A percentile compares a stretch with the other conserved stretches of the same genome.
Evolutionary conservation across 2,329 filamentous ascomycete species (phyloP).

Genomic region (Akanthomyces lecanii): DNA sequence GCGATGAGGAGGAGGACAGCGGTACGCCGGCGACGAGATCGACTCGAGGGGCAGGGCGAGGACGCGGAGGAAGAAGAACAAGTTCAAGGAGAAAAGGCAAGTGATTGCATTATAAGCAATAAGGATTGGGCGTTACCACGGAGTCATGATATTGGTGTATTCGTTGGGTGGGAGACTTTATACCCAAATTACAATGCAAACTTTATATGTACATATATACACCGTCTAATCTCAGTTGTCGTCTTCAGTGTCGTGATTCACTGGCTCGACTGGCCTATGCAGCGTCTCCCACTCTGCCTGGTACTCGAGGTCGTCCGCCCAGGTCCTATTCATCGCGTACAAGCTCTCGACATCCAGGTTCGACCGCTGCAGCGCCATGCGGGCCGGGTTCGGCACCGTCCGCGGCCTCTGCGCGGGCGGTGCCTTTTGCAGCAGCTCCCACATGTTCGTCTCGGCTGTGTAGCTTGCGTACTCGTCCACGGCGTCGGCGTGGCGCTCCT

Average conservation of each 20-base stretch:
- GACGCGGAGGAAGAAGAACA: conserved; percentile 29
- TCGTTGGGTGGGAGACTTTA: not conserved
- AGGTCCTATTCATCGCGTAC: conserved; percentile 34
- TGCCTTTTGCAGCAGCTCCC: conserved; percentile 39
- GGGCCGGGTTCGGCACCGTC: conserved; percentile 1
- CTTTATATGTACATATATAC: not conserved
- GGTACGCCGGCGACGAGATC: conserved; percentile 36
- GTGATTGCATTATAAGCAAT: not conserved
- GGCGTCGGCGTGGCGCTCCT: conserved; percentile 42
- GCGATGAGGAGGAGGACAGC: conserved; percentile 35
- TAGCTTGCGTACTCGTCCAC: conserved; percentile 38
- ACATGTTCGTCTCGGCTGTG: conserved; percentile 42
- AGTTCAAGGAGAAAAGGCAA: conserved; percentile 19
- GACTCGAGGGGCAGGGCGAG: conserved; percentile 33
- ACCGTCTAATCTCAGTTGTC: not conserved
- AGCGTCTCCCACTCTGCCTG: conserved; percentile 41
- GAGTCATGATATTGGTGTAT: not conserved
- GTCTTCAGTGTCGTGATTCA: not conserved
- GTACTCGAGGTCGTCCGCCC: conserved; percentile 36
- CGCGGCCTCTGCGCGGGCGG: conserved; percentile 32
- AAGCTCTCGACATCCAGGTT: conserved; percentile 33
- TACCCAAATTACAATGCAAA: conserved; percentile 9
- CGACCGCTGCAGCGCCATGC: conserved; percentile 25
- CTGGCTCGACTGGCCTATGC: not conserved
- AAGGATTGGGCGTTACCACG: not conserved